Conservation (phyloP, 768 basidiomycete genomes). For the Boletus barrowsii region DNA sequence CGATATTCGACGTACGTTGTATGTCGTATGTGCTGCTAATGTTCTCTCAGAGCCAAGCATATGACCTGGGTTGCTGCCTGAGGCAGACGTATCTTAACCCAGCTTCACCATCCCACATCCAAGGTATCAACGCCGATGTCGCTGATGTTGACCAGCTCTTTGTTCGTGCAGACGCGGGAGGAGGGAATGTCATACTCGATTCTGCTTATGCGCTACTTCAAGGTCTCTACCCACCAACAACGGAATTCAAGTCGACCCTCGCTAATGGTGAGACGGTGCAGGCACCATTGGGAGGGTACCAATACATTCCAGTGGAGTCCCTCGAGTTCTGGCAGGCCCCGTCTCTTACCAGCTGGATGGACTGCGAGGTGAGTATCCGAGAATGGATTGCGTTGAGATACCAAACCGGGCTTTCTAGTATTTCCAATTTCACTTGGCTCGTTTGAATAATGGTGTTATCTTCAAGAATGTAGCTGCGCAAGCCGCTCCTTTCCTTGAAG, state of each 20-base stretch:
- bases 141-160: conserved; percentile 68
- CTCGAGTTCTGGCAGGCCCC: conserved; percentile 60
- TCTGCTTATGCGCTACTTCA: conserved; percentile 80
- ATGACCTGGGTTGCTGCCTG: conserved; percentile 56
- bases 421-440: conserved; percentile 24
- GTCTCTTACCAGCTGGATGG: conserved; percentile 77
- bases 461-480: conserved; percentile 56
- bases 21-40: background rate
- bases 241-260: conserved; percentile 60
- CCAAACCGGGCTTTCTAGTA: conserved; percentile 15
- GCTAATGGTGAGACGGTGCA: conserved; percentile 70
- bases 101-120: conserved; percentile 61
- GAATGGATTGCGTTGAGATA: background rate
- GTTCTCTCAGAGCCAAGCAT: conserved; percentile 43
- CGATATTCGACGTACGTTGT: conserved; percentile 10
- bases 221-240: conserved; percentile 77
- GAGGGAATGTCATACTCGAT: conserved; percentile 79
- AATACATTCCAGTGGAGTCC: conserved; percentile 63
- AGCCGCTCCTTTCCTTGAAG: conserved; percentile 63
- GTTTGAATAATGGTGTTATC: conserved; percentile 26
- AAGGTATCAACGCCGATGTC: conserved; percentile 61
- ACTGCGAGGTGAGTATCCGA: conserved; percentile 42
- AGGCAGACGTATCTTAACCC: conserved; percentile 63
- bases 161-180: conserved; percentile 76
- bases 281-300: conserved; percentile 80